Evolutionary conservation across 2,329 filamentous ascomycete genomes (phyloP).

Genomic region (Fusarium pseudocircinatum): DNA sequence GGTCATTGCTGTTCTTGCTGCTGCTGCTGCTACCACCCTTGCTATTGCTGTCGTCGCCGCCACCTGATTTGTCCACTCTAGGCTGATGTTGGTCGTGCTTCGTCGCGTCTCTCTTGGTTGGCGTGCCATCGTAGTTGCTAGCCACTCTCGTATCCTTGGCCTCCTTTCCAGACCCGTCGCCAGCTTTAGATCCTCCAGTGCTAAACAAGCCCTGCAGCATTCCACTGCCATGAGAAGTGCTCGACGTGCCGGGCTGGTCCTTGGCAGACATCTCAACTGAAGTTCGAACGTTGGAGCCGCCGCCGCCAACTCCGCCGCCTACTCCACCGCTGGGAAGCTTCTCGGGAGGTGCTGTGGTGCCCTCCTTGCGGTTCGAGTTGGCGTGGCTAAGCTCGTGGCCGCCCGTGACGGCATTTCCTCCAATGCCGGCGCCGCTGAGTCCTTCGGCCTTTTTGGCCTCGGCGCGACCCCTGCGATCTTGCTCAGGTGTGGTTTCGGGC

Average conservation of each 20-base stretch:
- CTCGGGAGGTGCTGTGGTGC: constrained; percentile 41
- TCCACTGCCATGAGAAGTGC: constrained; percentile 7
- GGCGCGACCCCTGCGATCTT: constrained; percentile 32
- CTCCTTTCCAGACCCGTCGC: constrained; percentile 13
- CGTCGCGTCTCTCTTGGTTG: constrained; percentile 17
- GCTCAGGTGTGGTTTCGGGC: constrained; percentile 14
- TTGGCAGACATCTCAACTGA: constrained; percentile 41
- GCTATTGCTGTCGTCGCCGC: not conserved
- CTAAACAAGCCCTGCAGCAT: constrained; percentile 39
- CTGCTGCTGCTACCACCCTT: not conserved
- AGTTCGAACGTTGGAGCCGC: constrained; percentile 42
- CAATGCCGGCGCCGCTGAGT: constrained; percentile 46
- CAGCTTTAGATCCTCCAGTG: constrained; percentile 32
- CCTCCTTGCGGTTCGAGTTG: constrained; percentile 30
- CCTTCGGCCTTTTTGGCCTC: constrained; percentile 47
- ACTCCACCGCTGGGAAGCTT: constrained; percentile 48
- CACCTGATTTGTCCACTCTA: constrained; percentile 9
- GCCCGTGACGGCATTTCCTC: constrained; percentile 44
- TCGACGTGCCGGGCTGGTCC: constrained; percentile 14
- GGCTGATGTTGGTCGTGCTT: constrained; percentile 20
- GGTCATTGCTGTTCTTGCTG: not conserved
- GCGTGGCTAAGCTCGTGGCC: constrained; percentile 43
- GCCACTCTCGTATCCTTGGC: constrained; percentile 31
- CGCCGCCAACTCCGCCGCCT: constrained; percentile 46
- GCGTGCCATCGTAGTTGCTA: constrained; percentile 28